Conservation (phyloP, 169 alveolate genomes). For the Plasmodium reichenowi region DNA sequence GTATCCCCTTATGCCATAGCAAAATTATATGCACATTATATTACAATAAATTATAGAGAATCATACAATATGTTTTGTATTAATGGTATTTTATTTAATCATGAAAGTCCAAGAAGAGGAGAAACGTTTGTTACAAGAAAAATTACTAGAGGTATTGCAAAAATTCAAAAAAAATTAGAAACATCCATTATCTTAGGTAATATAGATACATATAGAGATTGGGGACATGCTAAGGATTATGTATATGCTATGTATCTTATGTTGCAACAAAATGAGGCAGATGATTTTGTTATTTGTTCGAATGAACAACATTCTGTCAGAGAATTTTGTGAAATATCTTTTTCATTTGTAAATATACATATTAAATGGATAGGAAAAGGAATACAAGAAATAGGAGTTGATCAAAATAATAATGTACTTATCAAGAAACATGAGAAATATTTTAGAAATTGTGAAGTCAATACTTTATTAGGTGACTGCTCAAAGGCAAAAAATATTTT, state of each 20-base stretch:
- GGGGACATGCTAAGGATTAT: conserved; percentile 90
- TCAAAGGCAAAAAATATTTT: conserved; percentile 77
- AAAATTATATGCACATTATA: conserved; percentile 84
- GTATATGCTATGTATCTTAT: conserved; percentile 86
- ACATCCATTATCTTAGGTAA: conserved; percentile 79
- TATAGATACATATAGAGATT: conserved; percentile 86
- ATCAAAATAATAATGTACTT: conserved; percentile 47
- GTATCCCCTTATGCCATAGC: conserved; percentile 91
- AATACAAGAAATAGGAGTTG: conserved; percentile 77
- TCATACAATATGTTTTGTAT: conserved; percentile 84
- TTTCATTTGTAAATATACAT: conserved; percentile 68
- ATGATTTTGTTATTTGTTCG: conserved; percentile 86
- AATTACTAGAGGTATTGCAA: conserved; percentile 84
- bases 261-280: conserved; percentile 83
- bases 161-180: conserved; percentile 67
- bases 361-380: conserved; percentile 81
- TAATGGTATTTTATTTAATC: conserved; percentile 88
- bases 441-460: conserved; percentile 84
- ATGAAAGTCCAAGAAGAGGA: conserved; percentile 88
- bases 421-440: conserved; percentile 52
- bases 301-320: conserved; percentile 76
- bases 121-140: conserved; percentile 87
- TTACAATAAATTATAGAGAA: conserved; percentile 82
- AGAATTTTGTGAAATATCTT: conserved; percentile 79
- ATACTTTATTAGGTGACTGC: conserved; percentile 80